Evolutionary conservation across 1,284 basidiomycete species (phyloP).

Genomic region (Ganoderma multipileum): DNA sequence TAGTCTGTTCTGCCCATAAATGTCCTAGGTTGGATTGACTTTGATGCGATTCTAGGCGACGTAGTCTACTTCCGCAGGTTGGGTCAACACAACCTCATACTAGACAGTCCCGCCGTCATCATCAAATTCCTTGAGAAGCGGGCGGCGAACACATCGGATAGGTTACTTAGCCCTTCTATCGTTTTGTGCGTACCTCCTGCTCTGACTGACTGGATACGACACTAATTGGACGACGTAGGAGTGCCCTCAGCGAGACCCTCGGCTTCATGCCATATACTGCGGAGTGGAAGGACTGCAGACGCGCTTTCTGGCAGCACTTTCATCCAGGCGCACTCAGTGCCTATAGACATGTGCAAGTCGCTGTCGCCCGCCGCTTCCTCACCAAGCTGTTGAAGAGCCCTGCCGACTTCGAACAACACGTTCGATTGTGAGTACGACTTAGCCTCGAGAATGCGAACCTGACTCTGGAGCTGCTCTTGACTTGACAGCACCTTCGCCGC

Average conservation of each 20-base stretch:
- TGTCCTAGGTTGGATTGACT: background rate
- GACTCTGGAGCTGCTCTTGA: background rate
- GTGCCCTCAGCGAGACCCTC: conserved; percentile 8
- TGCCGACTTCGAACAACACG: conserved; percentile 8
- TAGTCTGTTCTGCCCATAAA: background rate
- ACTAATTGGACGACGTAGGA: background rate
- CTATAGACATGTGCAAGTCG: conserved; percentile 14
- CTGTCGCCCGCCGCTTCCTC: conserved; percentile 8
- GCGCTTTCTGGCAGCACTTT: conserved; percentile 32
- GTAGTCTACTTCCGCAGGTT: background rate
- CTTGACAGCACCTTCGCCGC: conserved; percentile 15
- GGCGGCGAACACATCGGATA: conserved; percentile 19
- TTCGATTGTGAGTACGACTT: conserved; percentile 20
- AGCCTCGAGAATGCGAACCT: background rate
- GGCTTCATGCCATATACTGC: conserved; percentile 32
- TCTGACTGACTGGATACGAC: background rate
- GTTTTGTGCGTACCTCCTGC: background rate
- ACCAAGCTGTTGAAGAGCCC: conserved; percentile 11
- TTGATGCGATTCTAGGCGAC: background rate
- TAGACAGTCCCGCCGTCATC: conserved; percentile 16
- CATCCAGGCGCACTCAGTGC: background rate
- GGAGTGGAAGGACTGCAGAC: conserved; percentile 30
- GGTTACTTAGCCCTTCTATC: conserved; percentile 14
- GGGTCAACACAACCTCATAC: conserved; percentile 11
- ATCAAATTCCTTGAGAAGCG: conserved; percentile 25